Evolutionary conservation across 2,329 filamentous ascomycete genomes (phyloP), one percentile per base, ranked within the genome.

Genomic region (Didymellaceae sp.): DNA sequence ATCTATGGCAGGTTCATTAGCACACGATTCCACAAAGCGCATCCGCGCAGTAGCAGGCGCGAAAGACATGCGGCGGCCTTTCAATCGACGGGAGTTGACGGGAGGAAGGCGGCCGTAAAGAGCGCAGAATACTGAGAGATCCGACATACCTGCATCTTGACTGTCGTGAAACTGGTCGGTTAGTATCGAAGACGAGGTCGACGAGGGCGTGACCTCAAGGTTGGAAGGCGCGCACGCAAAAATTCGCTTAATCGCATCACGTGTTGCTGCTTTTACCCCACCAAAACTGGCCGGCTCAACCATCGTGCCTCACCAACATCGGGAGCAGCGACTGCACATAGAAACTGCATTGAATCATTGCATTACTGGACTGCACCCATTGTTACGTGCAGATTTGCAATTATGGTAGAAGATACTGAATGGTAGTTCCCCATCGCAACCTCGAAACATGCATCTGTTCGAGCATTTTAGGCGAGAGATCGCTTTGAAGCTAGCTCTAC

Each of bases 1-100:
- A 81, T 71, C 67, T 70, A 62, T 65, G 69, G 66, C 54, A 61
- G 28, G 21, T n/a, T 9, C 21, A 28, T 47, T 28, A 47, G 44
- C 37, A 39, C 16, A 42, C 13, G 18, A 25, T 30, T 31, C 25
- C 24, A 37, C 35, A 37, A 16, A 16, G 34, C 34, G 22, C 21
- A 10, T n/a, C 5, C 7, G 20, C 34, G 21, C 21, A 35, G 31
- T 16, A 8, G 33, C 33, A 18, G 17, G n/a, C 18, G 13, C 38
- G 21, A 18, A n/a, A 20, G 26, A 14, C 18, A 14, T 10, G 20
- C 26, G 18, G 17, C 39, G 9, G 6, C 11, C 11, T 39, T 21
- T 18, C 14, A 22, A 24, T 17, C 18, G n/a, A 16, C 16, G 20
- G 32, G 18, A 18, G 5, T 18, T 17, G 31, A 33, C 14, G 14